Conservation (phyloP, 768 basidiomycete species). For the Gautieria morchelliformis region DNA sequence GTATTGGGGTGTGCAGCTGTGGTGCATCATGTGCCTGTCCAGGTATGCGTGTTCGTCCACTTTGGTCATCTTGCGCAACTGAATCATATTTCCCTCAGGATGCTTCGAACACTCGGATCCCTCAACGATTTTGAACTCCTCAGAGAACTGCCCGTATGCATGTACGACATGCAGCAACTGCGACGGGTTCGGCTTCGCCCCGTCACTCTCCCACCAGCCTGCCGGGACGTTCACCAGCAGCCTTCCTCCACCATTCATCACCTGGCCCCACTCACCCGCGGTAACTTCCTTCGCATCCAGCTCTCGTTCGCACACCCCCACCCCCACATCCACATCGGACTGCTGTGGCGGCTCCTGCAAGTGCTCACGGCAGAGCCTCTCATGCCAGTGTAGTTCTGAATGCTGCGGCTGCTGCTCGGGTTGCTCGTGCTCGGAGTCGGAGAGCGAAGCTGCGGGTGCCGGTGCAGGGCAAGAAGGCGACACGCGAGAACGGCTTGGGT, state of each 20-base stretch:
- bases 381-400: constrained; percentile 25
- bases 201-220: neutral
- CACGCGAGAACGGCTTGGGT: constrained; percentile 17
- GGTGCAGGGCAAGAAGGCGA: constrained; percentile 16
- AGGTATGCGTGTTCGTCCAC: constrained; percentile 40
- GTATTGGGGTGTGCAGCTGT: constrained; percentile 38
- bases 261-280: constrained; percentile 13
- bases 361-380: constrained; percentile 18
- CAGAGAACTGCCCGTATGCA: constrained; percentile 13
- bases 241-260: neutral
- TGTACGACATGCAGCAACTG: constrained; percentile 9
- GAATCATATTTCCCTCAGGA: constrained; percentile 33
- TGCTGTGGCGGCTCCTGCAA: constrained; percentile 25
- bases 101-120: constrained; percentile 55
- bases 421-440: constrained; percentile 16
- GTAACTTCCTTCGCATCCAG: constrained; percentile 13
- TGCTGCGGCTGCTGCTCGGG: constrained; percentile 23
- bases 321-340: constrained; percentile 8
- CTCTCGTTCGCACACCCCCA: constrained; percentile 7
- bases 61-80: constrained; percentile 32
- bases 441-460: neutral
- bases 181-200: constrained; percentile 6
- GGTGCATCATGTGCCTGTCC: constrained; percentile 56
- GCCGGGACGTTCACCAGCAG: neutral
- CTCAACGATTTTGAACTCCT: constrained; percentile 30